Evolutionary conservation across 495 filamentous ascomycete genomes (phyloP), one percentile per base, ranked within the genome.

Genomic region (Diplogelasinospora grovesii): DNA sequence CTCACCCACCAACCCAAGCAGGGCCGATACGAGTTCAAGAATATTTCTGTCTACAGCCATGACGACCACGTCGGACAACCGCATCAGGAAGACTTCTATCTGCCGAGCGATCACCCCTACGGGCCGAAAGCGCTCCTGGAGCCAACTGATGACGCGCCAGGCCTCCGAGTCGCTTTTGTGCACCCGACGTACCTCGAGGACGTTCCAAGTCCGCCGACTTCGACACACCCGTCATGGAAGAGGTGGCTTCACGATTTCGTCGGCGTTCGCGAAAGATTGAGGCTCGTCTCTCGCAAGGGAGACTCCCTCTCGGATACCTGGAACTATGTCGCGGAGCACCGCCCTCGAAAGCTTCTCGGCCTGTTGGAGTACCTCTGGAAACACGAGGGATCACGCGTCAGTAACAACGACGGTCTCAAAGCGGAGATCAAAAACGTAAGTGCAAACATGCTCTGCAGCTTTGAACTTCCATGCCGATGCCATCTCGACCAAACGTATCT

Each of bases 301-400:
- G 11, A 25, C n/a, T 20, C 25, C 10, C 45, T 64, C 14, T 61
- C 53, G 3, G 32, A 44, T 8, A 48, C 51, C 23, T 54, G 48
- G 13, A 35, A 28, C 1, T 62, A 58, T 23, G 46, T 64, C 7
- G 47, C 56, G 0, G 16, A 49, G 10, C 41, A 43, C 40, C 30
- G 48, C n/a, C 58, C 53, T n/a, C 49, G 57, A 8, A 45, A 50
- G 22, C 33, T 61, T 36, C 15, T 64, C 15, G 43, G 52, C 0
- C 44, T 64, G n/a, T 43, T 64, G 28, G 8, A 38, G 16, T 7
- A 34, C 4, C 19, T 42, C 20, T 40, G 36, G 30, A 22, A 39
- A 36, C 10, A 34, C 45, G 34, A 57, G 48, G 53, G 32, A 37
- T 18, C 16, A 2, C 8, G 15, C 32, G 50, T 42, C n/a, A 16